Percentiles rank a stretch among this genome's conserved stretches.
phyloP scores from a whole-genome alignment of 1,284 basidiomycete genomes.

The Irpex rosettiformis region DNA sequence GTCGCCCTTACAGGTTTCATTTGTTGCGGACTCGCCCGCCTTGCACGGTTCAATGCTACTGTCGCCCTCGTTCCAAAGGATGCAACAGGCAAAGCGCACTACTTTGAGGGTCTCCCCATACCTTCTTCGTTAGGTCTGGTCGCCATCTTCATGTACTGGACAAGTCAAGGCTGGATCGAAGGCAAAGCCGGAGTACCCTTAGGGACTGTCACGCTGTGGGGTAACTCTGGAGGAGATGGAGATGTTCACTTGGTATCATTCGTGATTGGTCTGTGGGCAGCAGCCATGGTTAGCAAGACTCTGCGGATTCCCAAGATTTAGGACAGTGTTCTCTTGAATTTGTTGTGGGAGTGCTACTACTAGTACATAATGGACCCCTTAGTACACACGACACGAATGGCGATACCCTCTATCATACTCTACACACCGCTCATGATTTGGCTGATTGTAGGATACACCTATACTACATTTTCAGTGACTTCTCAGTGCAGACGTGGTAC shows the following conservation, averaged over 20 bases:
- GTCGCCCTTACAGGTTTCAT: conserved; percentile 88
- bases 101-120: conserved; percentile 98
- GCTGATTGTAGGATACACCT: no score
- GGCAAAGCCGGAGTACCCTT: conserved; percentile 74
- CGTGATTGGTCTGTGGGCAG: conserved; percentile 80
- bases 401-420: no score
- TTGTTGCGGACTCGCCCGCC: conserved; percentile 92
- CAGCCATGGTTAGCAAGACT: conserved; percentile 96
- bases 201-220: conserved; percentile 73
- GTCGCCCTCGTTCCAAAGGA: conserved; percentile 95
- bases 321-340: not conserved
- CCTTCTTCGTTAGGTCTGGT: conserved; percentile 88
- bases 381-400: not conserved
- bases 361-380: not conserved
- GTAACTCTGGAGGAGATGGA: conserved; percentile 64
- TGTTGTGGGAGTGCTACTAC: not conserved
- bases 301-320: conserved; percentile 71
- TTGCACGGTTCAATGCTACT: conserved; percentile 98
- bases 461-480: no score
- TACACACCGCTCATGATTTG: no score
- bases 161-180: conserved; percentile 79
- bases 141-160: conserved; percentile 78
- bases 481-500: no score
- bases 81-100: conserved; percentile 81
- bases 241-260: conserved; percentile 78